These are phyloP conservation scores for Dissophora ornata DNA, from an alignment of 192 early-diverging fungal genomes.

Conservation along the genomic window DNA sequence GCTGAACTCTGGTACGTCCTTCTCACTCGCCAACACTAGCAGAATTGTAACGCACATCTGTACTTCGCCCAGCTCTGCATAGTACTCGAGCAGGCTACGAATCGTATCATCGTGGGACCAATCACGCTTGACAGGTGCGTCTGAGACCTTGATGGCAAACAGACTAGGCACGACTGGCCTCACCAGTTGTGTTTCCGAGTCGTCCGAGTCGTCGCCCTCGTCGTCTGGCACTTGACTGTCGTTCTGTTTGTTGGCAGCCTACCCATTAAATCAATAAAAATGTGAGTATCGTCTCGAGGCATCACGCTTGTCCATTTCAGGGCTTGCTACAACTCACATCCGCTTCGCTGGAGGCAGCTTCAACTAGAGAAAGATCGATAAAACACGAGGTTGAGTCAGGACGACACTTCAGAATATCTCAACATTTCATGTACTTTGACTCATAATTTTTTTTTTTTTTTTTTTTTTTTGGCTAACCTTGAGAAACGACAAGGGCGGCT, in stretches of 20 bases:
- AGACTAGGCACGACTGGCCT: constrained; percentile 35
- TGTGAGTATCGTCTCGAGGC: too few species aligned
- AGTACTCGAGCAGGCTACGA: constrained; percentile 71
- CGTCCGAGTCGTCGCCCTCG: constrained; percentile 12
- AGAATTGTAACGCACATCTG: constrained; percentile 84
- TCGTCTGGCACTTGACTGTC: not conserved
- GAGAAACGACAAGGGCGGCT: constrained; percentile 24
- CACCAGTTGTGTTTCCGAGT: constrained; percentile 1
- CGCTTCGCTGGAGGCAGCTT: not conserved
- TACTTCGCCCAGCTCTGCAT: constrained; percentile 82
- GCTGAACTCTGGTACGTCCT: constrained; percentile 30
- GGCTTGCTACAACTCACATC: not conserved
- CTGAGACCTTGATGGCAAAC: constrained; percentile 53
- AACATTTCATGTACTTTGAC: too few species aligned
- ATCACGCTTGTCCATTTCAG: too few species aligned
- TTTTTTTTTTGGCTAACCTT: too few species aligned
- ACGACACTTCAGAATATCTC: too few species aligned
- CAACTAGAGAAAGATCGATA: constrained; percentile 4
- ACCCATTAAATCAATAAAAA: not conserved
- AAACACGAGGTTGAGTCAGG: too few species aligned
- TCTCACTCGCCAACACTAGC: constrained; percentile 66
- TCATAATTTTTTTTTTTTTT: too few species aligned
- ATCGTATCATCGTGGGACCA: constrained; percentile 65
- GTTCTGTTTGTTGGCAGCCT: not conserved
- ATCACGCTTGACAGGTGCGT: constrained; percentile 35